Conservation (phyloP, 2,329 filamentous ascomycete genomes). For the Pseudogymnoascus sp. region DNA sequence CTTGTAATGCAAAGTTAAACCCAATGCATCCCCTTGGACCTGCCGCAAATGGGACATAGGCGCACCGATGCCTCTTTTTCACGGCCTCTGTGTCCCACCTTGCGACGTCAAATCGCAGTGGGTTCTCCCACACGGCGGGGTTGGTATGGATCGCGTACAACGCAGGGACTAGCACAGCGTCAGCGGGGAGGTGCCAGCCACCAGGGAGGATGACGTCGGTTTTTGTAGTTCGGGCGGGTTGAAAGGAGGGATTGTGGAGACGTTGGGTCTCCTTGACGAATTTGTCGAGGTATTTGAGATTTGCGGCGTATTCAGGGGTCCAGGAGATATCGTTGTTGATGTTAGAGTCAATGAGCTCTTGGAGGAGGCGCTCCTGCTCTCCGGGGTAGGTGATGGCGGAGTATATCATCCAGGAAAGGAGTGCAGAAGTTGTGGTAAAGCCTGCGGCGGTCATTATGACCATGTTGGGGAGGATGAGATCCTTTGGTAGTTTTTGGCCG, state of each 20-base stretch:
- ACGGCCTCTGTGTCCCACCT: conserved; percentile 50
- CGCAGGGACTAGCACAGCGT: conserved; percentile 21
- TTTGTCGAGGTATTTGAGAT: conserved; percentile 46
- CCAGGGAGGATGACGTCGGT: conserved; percentile 51
- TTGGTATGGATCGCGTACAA: background rate
- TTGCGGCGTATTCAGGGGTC: conserved; percentile 40
- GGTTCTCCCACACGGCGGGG: background rate
- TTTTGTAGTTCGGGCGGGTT: conserved; percentile 50
- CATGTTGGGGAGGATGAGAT: conserved; percentile 34
- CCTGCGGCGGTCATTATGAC: conserved; percentile 50
- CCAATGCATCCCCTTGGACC: conserved; percentile 54
- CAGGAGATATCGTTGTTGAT: conserved; percentile 37
- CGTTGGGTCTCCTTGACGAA: conserved; percentile 56
- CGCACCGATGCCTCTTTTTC: conserved; percentile 42
- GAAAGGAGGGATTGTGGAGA: conserved; percentile 53
- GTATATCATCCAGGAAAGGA: conserved; percentile 53
- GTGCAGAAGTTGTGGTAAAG: conserved; percentile 52
- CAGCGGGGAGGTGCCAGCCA: conserved; percentile 48
- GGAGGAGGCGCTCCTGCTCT: conserved; percentile 49
- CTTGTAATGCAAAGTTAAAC: background rate
- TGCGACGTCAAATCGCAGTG: conserved; percentile 46
- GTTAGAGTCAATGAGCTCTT: conserved; percentile 47
- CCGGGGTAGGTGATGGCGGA: conserved; percentile 45
- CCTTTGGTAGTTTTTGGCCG: conserved; percentile 45
- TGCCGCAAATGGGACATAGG: conserved; percentile 52